These are phyloP conservation scores for Stereocaulon alpinum DNA, from an alignment of 495 filamentous ascomycete species.

Conservation along the genomic window DNA sequence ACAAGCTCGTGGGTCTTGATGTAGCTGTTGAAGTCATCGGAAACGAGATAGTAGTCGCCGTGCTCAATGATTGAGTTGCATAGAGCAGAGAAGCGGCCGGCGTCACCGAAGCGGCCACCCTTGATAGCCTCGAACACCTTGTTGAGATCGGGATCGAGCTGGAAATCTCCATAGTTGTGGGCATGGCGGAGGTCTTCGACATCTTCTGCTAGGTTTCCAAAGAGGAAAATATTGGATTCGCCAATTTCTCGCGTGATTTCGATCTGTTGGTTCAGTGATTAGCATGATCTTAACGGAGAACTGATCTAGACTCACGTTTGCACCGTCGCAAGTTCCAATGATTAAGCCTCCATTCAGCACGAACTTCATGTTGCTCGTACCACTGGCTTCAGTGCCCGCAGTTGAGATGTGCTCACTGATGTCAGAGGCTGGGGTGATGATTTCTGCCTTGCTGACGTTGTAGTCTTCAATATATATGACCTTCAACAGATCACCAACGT, in stretches of 20 bases:
- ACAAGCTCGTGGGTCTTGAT: constrained; percentile 80
- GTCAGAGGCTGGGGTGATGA: constrained; percentile 88
- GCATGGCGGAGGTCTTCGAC: constrained; percentile 91
- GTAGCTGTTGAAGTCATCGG: constrained; percentile 92
- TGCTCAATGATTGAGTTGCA: constrained; percentile 78
- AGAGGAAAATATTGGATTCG: constrained; percentile 95
- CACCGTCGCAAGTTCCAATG: constrained; percentile 95
- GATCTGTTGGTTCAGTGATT: constrained; percentile 44
- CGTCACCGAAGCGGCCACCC: constrained; percentile 64
- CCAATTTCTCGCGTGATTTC: constrained; percentile 97
- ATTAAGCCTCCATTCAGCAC: constrained; percentile 94
- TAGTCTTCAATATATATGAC: constrained; percentile 97
- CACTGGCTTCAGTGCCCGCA: constrained; percentile 74
- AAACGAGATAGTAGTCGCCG: constrained; percentile 94
- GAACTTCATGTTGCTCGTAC: constrained; percentile 92
- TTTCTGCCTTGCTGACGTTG: constrained; percentile 98
- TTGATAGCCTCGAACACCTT: constrained; percentile 79
- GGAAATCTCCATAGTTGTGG: constrained; percentile 72
- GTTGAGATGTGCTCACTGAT: constrained; percentile 98
- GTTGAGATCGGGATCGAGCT: constrained; percentile 62
- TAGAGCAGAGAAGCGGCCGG: constrained; percentile 63
- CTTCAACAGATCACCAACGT: constrained; percentile 89
- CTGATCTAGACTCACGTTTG: constrained; percentile 60
- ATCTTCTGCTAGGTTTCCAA: constrained; percentile 91
- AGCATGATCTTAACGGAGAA: constrained; percentile 11